These are phyloP conservation scores for Mariannaea sp. DNA, from an alignment of 2,329 filamentous ascomycete species.

Conservation along the genomic window DNA sequence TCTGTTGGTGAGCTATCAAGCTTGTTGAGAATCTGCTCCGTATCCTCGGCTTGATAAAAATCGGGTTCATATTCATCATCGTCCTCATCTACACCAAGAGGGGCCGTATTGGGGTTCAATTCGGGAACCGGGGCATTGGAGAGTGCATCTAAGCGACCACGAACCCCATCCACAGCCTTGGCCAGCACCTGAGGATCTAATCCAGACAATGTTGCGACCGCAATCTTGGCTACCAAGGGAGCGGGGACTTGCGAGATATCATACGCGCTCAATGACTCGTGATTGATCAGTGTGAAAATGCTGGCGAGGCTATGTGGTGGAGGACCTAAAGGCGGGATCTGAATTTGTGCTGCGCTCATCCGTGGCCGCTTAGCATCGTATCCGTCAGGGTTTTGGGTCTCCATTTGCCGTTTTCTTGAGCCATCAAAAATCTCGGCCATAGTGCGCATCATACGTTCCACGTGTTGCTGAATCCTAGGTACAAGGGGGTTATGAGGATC, in stretches of 20 bases:
- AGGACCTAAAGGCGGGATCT: slow-evolving; percentile 72
- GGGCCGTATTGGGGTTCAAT: slow-evolving; percentile 62
- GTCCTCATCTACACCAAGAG: slow-evolving; percentile 74
- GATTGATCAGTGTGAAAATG: slow-evolving; percentile 80
- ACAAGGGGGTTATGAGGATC: slow-evolving; percentile 79
- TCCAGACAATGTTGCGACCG: slow-evolving; percentile 75
- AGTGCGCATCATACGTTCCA: slow-evolving; percentile 80
- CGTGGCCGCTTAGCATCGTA: slow-evolving; percentile 85
- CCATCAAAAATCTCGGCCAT: slow-evolving; percentile 82
- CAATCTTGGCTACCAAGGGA: slow-evolving; percentile 77
- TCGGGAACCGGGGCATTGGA: slow-evolving; percentile 51
- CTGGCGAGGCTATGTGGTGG: slow-evolving; percentile 81
- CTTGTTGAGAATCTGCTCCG: slow-evolving; percentile 78
- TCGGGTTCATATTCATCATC: slow-evolving; percentile 90
- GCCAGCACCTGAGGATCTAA: slow-evolving; percentile 72
- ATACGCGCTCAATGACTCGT: slow-evolving; percentile 75
- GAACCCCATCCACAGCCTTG: slow-evolving; percentile 71
- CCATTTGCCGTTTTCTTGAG: slow-evolving; percentile 75
- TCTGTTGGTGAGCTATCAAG: slow-evolving; percentile 71
- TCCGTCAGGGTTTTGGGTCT: slow-evolving; percentile 71
- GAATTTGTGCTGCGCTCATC: slow-evolving; percentile 53
- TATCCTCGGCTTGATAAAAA: slow-evolving; percentile 76
- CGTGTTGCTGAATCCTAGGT: slow-evolving; percentile 81
- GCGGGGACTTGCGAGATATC: slow-evolving; percentile 80
- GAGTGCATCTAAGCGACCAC: slow-evolving; percentile 54